Evolutionary conservation across 257 asterid genomes (phyloP), one percentile per base, ranked within the genome.

Genomic region (Solanum medicagineum): DNA sequence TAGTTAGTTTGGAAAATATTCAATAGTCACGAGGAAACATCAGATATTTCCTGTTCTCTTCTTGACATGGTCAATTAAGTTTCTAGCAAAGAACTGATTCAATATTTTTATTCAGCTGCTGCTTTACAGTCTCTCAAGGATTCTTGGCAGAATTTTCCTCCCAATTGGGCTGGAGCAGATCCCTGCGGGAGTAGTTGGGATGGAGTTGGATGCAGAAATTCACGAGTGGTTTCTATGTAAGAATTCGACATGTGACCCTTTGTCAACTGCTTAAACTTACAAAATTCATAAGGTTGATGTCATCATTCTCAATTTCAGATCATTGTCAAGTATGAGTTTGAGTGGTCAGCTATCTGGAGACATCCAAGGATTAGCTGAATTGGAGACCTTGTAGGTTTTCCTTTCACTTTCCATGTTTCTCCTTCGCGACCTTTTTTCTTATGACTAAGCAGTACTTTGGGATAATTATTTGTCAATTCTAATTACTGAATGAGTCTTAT

Each of bases 151-250:
- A 93, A 95, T 83, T 85, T 80, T 56, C 97, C 98, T 1, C 97
- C 97, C 14, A 90, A 82, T 81, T 95, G 98, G 98, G 81, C 12
- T 11, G 94, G 93, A 24, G 73, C 75, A 15, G 97, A 94, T 91
- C 97, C 98, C 19, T 94, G 98, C 85, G 95, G 93, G 65, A 65
- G 11, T 69, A 65, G 63, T 9, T 93, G 98, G 98, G 97, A 87
- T 8, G 98, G 98, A 84, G 88, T 95, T 68, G 79, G 79, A 74
- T 95, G 98, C 91, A 77, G 0, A 13, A 77, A 85, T 71, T 45
- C 85, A 47, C 90, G 94, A 36, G 88, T 93, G 12, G 70, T 88
- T 69, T 90, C 97, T 74, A 88, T 95, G 98, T 95, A 91, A 82
- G 68, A 53, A 22, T 15, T 57, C 79, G 10, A 42, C 42, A 9